Base-by-base conservation (phyloP, 768 basidiomycete genomes). In the Psilocybe tampanensis region DNA sequence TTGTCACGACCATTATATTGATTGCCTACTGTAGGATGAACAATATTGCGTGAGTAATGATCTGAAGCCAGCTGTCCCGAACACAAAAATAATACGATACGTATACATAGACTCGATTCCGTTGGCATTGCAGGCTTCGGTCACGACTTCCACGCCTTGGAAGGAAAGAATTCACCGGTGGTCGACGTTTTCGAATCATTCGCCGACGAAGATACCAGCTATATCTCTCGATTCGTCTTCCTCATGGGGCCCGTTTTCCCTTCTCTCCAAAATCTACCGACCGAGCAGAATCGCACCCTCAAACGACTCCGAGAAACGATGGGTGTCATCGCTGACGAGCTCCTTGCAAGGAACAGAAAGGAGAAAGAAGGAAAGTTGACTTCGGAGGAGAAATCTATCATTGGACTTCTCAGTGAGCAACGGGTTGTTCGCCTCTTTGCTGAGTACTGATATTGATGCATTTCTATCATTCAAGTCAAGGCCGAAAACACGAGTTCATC, bases 111-210 rank as follows among this genome's bases (percentile, higher is more conserved):
- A 11, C 70, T 86, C 3, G 86, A 87, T 61, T 77, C 73, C 1
- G 74, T 86, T 49, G 83, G 85, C 13, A 80, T 86, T 32, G 83
- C 82, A 7, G 83, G 84, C 0, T 86, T 86, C 55, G 79, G 80
- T 4, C 80, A 86, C 60, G 73, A 84, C 62, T 87, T 87, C 58
- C 76, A 77, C 13, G 67, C 80, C 0, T 72, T 86, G 4, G 76
- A 81, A 13, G 84, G 84, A 5, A 75, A 80, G 53, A 66, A 65
- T 24, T 72, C 79, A 3, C 59, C 71, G 2, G 72, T 85, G 17
- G 70, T 74, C 2, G 70, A 76, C 4, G 70, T 73, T 1, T 80
- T 82, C 24, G 75, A 77, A 15, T 65, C 70, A 0, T 73, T 79
- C 44, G 68, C 69, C 5, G 64, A 47, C 24, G 57, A 59, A 15